Conservation (phyloP, 331 rosid genomes). For the Phaseolus coccineus region DNA sequence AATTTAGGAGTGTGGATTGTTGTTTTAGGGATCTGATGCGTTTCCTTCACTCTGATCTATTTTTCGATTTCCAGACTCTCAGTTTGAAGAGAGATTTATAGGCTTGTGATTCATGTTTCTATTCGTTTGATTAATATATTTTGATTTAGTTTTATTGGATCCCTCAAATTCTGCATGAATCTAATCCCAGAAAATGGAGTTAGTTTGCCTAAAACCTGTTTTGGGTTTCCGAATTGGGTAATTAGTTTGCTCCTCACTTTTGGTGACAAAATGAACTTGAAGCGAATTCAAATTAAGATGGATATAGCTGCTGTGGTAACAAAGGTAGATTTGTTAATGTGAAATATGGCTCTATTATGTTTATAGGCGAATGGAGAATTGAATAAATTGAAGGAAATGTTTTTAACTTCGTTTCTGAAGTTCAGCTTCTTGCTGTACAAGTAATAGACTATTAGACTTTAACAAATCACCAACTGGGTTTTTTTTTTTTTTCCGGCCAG, state of each 20-base stretch:
- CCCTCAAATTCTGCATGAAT: background rate
- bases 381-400: background rate
- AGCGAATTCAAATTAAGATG: background rate
- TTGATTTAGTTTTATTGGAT: background rate
- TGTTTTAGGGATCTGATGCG: slow-evolving; percentile 25
- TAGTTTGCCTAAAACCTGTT: background rate
- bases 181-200: background rate
- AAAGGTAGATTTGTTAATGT: background rate
- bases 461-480: background rate
- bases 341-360: background rate
- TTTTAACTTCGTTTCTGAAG: background rate
- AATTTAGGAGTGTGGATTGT: background rate
- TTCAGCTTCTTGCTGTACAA: slow-evolving; percentile 6
- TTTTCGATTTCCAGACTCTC: background rate
- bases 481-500: background rate
- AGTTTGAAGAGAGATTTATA: background rate
- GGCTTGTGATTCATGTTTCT: background rate
- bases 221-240: background rate
- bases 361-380: background rate
- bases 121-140: background rate
- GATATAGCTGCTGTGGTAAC: background rate
- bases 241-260: background rate
- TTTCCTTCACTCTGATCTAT: background rate
- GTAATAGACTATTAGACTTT: background rate
- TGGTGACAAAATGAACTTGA: background rate